These are phyloP conservation scores for Cercophora newfieldiana DNA, from an alignment of 495 filamentous ascomycete species.

Conservation along the genomic window DNA sequence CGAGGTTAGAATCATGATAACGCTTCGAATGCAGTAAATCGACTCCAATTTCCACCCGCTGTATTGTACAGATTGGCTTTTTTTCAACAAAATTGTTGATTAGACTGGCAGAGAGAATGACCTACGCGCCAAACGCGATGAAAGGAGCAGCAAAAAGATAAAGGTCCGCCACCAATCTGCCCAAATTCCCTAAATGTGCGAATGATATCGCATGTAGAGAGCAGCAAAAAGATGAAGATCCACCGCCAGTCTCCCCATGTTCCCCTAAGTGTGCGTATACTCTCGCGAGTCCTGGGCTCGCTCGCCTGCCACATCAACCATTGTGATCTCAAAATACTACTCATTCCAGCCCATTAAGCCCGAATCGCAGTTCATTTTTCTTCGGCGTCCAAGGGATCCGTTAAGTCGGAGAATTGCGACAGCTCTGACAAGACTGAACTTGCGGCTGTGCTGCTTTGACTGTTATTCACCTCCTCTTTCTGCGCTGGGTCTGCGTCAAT, in stretches of 20 bases:
- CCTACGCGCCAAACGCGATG: not conserved
- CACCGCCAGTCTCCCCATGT: too few relatives aligned
- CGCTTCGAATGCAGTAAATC: not conserved
- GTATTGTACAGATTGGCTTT: not conserved
- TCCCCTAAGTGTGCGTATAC: too few relatives aligned
- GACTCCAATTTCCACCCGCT: not conserved
- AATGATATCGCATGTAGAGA: not conserved
- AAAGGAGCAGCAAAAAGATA: not conserved
- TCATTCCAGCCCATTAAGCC: too few relatives aligned
- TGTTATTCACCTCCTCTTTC: not conserved
- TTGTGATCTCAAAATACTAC: too few relatives aligned
- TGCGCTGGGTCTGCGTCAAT: not conserved
- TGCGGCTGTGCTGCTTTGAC: not conserved
- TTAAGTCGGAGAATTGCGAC: not conserved
- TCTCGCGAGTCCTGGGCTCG: too few relatives aligned
- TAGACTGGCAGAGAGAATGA: not conserved
- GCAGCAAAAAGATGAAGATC: too few relatives aligned
- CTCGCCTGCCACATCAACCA: too few relatives aligned
- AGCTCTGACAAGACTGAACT: not conserved
- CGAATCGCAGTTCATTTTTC: not conserved
- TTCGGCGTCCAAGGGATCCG: not conserved
- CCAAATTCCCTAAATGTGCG: not conserved
- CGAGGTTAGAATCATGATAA: constrained; percentile 18
- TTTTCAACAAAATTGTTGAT: too few relatives aligned
- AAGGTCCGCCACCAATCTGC: not conserved